Base-by-base conservation (phyloP, 2,329 filamentous ascomycete genomes). In the Colletotrichum sp. region DNA sequence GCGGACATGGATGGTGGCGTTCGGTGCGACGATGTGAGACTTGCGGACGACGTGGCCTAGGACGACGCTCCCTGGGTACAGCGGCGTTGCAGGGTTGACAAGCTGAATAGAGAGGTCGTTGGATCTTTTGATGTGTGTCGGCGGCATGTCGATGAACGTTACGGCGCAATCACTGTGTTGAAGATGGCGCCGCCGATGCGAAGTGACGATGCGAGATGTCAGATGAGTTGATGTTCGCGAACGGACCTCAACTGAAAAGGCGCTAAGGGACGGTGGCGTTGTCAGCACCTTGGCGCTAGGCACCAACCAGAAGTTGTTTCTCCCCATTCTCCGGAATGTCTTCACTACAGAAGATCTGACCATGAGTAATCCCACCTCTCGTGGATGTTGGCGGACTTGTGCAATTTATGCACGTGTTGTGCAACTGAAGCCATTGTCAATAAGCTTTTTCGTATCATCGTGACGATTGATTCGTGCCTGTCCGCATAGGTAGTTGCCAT, bases 51-150 rank as follows among this genome's bases (percentile, higher is more conserved):
- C 74, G 6, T 66, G 78, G 6, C 83, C 83, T 3, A 75, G 72
- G 39, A 84, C 77, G 48, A 75, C 78, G 39, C 83, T 80, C 14
- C 83, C 83, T 12, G 8, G 80, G 60, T n/a, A 57, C 32, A 61
- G 65, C 39, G 28, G 21, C 13, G 55, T 72, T 2, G n/a, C 10
- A 3, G 67, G 71, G 32, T 39, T 18, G 18, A 39, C 28, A 39
- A 75, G 72, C 32, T 26, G 14, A 24, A 75, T 72, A 7, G 68
- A 61, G 8, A 75, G 61, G 12, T 65, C 68, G 43, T 52, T 52
- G 43, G 43, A 52, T 52, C 10, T 21, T 13, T 52, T 52, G 3
- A 8, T 13, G 2, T 21, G 43, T 21, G 43, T 52, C 43, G 43
- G 43, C n/a, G 43, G n/a, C 43, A 52, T 52, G 43, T 52, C 4